These are phyloP conservation scores for Agrocybe chaxingu DNA, from an alignment of 768 basidiomycete genomes.

Conservation along the genomic window DNA sequence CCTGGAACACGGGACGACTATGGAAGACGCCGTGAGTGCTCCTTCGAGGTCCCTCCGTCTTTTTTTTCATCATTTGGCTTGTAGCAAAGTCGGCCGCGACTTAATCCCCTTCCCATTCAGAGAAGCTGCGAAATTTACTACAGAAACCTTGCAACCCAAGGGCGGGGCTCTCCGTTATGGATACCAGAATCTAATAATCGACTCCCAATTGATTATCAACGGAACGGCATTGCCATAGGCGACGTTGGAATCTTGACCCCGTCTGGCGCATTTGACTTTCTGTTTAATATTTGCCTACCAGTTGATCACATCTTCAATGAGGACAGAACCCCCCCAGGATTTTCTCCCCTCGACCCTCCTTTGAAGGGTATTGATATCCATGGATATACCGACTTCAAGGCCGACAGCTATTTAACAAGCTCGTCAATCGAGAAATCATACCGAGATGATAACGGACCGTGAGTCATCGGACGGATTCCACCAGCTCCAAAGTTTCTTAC, in stretches of 20 bases:
- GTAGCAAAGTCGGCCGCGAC: no score
- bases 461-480: background rate
- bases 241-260: constrained; percentile 13
- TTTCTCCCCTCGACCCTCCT: constrained; percentile 7
- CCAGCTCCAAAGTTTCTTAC: background rate
- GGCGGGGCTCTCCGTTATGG: constrained; percentile 12
- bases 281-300: constrained; percentile 15
- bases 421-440: background rate
- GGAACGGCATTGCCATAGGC: constrained; percentile 12
- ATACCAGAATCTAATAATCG: constrained; percentile 8
- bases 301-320: constrained; percentile 11
- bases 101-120: background rate
- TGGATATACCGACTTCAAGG: constrained; percentile 6
- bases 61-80: no score
- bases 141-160: constrained; percentile 8
- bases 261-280: constrained; percentile 11
- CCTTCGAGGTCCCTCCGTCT: no score
- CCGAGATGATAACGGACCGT: background rate
- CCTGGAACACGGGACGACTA: no score
- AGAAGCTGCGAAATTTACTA: constrained; percentile 10
- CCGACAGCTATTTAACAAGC: constrained; percentile 8
- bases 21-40: no score
- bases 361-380: constrained; percentile 2
- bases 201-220: constrained; percentile 8
- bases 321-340: background rate